Base-by-base conservation (phyloP, 1,139 yeast species). In the Martiniozyma asiatica region DNA sequence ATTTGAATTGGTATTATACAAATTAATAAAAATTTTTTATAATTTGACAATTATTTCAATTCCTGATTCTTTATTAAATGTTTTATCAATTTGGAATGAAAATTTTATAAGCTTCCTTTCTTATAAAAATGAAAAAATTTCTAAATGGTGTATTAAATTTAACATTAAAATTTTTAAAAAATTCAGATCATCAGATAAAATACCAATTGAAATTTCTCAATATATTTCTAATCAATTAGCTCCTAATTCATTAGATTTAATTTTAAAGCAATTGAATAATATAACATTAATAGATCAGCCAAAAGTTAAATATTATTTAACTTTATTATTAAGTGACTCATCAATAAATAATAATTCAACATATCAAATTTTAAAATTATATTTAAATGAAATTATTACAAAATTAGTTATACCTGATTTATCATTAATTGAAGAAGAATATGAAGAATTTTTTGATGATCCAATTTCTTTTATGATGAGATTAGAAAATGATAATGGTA, bases 381-480 rank as follows among this genome's bases (percentile, higher is more conserved):
- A 74, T 45, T 55, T 74, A 40, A 73, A 68, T 31, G 72, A 74
- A 3, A 63, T 77, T 16, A 45, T 76, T 34, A 63, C 60, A 38
- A 78, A 71, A 42, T 63, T 79, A 9, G 59, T 79, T 18, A 65
- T 77, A 43, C 84, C 82, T 6, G 68, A 74, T 35, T 55, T 79
- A 38, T 65, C 68, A 43, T 73, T 78, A 1, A 58, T 58, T 14
- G 66, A 65, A 22, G 69, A 65, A 35, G 62, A 70, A 22, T 56
- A 76, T 23, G 81, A 74, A 42, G 55, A 75, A 33, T 74, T 72
- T 45, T 80, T 77, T 43, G 80, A 72, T 38, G 87, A 78, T 38
- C 74, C 79, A 5, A 81, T 74, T 40, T 87, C 78, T 43, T 79
- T 77, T 45, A 64, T 77, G 22, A 65, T 85, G 56, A 64, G 80